These are phyloP conservation scores for Pseudotsuga menziesii DNA, from an alignment of 75 land plant species.

Conservation along the genomic window DNA sequence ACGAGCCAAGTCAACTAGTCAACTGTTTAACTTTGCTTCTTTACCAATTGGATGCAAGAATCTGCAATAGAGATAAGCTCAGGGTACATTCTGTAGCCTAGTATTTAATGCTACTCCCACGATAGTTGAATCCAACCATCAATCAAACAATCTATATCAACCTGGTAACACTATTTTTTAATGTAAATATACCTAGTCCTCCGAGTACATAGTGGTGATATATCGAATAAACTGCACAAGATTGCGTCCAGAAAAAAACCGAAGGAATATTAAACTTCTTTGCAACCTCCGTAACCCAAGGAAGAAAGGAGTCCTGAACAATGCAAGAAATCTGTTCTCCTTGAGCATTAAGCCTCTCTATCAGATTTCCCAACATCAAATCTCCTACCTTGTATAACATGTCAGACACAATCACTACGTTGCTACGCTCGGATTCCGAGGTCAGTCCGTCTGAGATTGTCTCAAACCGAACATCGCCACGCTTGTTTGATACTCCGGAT, in stretches of 20 bases:
- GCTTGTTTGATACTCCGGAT: background rate
- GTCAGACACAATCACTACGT: background rate
- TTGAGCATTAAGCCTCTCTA: constrained; percentile 13
- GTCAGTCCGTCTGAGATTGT: background rate
- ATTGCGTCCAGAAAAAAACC: constrained; percentile 65
- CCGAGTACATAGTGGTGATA: no score
- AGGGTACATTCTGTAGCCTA: no score
- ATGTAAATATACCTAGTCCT: no score
- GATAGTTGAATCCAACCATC: no score
- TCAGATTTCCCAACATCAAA: constrained; percentile 13
- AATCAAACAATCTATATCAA: no score
- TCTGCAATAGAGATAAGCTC: no score
- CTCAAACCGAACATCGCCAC: background rate
- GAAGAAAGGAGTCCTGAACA: constrained; percentile 40
- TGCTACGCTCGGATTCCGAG: background rate
- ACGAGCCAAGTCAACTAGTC: no score
- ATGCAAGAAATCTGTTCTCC: constrained; percentile 38
- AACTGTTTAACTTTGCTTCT: no score
- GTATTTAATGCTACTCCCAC: no score
- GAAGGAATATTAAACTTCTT: constrained; percentile 25
- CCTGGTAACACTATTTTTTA: no score
- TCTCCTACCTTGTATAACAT: background rate
- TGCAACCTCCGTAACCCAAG: constrained; percentile 54
- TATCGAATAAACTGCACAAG: constrained; percentile 18
- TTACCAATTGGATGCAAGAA: no score